These are phyloP conservation scores for Sophora flavescens DNA, from an alignment of 306 rosid species.

Conservation along the genomic window DNA sequence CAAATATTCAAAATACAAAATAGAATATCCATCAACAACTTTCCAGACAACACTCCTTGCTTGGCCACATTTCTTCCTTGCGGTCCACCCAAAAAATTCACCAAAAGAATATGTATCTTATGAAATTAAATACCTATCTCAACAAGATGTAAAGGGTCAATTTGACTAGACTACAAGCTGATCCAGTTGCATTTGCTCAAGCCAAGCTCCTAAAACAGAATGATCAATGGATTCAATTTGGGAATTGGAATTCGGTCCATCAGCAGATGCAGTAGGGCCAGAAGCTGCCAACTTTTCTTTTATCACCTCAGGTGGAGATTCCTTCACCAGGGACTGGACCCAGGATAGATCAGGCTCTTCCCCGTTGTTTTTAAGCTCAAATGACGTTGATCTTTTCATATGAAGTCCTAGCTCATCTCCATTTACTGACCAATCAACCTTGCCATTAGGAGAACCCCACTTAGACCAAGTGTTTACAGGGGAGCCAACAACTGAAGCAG, in stretches of 20 bases:
- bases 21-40: conserved; percentile 45
- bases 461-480: conserved; percentile 70
- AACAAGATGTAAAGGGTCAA: conserved; percentile 52
- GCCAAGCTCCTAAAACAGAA: conserved; percentile 85
- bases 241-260: conserved; percentile 65
- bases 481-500: conserved; percentile 64
- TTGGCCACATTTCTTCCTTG: conserved; percentile 39
- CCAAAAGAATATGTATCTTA: conserved; percentile 58
- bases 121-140: conserved; percentile 56
- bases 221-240: conserved; percentile 70
- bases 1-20: conserved; percentile 36
- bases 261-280: conserved; percentile 61
- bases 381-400: conserved; percentile 54
- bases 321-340: conserved; percentile 85
- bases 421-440: conserved; percentile 70
- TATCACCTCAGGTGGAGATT: conserved; percentile 76
- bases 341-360: conserved; percentile 90
- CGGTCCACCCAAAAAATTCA: conserved; percentile 41
- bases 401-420: conserved; percentile 55
- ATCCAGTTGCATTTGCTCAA: conserved; percentile 90
- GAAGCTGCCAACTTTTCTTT: conserved; percentile 66
- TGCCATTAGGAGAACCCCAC: conserved; percentile 86
- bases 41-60: conserved; percentile 26
- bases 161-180: conserved; percentile 67
- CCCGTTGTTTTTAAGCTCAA: conserved; percentile 66